Base-by-base conservation (phyloP, 2,329 filamentous ascomycete genomes). In the Phaeophleospora eucalypticola region DNA sequence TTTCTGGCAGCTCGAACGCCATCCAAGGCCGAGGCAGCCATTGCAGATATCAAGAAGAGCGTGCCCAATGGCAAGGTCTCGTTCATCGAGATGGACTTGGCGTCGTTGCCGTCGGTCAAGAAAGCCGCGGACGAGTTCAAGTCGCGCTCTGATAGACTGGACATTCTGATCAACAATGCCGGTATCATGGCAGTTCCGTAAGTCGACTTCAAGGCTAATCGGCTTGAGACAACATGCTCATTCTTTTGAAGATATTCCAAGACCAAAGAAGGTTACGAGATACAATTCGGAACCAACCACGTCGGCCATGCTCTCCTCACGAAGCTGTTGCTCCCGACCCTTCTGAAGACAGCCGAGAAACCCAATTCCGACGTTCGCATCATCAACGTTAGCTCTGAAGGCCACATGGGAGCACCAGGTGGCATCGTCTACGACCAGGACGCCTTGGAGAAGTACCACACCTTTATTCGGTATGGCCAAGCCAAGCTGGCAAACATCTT, bases 401-500 rank as follows among this genome's bases (percentile, higher is more conserved):
- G 39, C 8, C 52, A 56, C 36, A 47, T 45, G 20, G 38, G 56
- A 27, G 58, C 35, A 46, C 56, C 45, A 12, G 56, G 59, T 3
- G n/a, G 24, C 24, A 65, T 72, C 29, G 43, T 65, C 3, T 69
- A 66, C 42, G 64, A 70, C 46, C 64, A 68, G 27, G 43, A 59
- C 8, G 58, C 56, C 36, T 61, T 71, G 16, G 60, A 62, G 43
- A 45, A 62, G 9, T 48, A 64, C 21, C 37, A 43, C 2, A 67
- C 67, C 0, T 67, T 57, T 53, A 50, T 43, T 0, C 77, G 80
- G 52, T 86, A 86, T 54, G 82, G 79, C 0, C 73, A 82, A 14
- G 73, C 75, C 27, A 86, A 86, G 62, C 71, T 86, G 4, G 79
- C 81, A 0, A 65, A 61, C 1, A 76, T 86, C 17, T 62, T 86